Conservation (phyloP, 768 basidiomycete genomes). For the Mycena galopus region DNA sequence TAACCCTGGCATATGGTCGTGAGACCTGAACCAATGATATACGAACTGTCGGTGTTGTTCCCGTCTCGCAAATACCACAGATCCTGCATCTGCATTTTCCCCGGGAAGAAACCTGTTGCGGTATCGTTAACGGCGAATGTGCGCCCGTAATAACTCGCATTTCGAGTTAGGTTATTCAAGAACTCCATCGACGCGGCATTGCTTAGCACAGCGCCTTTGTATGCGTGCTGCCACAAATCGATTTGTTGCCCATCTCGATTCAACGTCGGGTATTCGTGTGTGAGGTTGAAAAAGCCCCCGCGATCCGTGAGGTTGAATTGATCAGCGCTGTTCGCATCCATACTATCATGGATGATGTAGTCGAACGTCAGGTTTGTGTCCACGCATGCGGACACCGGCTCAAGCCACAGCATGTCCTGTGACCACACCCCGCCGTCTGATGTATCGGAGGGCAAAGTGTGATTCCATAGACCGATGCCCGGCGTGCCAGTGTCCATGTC, state of each 20-base stretch:
- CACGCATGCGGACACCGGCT: constrained; percentile 41
- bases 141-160: too few species aligned
- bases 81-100: constrained; percentile 1
- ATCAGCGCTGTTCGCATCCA: background rate
- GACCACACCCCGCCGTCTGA: constrained; percentile 36
- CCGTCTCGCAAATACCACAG: background rate
- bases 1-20: constrained; percentile 37
- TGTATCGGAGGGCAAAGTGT: constrained; percentile 21
- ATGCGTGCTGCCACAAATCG: constrained; percentile 37
- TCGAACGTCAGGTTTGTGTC: constrained; percentile 41
- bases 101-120: constrained; percentile 9
- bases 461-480: constrained; percentile 37
- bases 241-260: constrained; percentile 39
- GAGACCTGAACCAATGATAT: too few species aligned
- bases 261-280: constrained; percentile 25
- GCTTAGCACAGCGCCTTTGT: constrained; percentile 40
- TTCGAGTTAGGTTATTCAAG: too few species aligned
- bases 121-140: constrained; percentile 23
- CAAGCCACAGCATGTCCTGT: constrained; percentile 41
- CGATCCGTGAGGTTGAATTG: constrained; percentile 36
- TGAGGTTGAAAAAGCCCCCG: constrained; percentile 38
- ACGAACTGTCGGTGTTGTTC: too few species aligned
- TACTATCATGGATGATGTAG: constrained; percentile 19
- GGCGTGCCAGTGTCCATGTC: constrained; percentile 39
- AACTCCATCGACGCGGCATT: constrained; percentile 37